Conservation (phyloP, 2,329 filamentous ascomycete species). For the Trichoderma koningiopsis region DNA sequence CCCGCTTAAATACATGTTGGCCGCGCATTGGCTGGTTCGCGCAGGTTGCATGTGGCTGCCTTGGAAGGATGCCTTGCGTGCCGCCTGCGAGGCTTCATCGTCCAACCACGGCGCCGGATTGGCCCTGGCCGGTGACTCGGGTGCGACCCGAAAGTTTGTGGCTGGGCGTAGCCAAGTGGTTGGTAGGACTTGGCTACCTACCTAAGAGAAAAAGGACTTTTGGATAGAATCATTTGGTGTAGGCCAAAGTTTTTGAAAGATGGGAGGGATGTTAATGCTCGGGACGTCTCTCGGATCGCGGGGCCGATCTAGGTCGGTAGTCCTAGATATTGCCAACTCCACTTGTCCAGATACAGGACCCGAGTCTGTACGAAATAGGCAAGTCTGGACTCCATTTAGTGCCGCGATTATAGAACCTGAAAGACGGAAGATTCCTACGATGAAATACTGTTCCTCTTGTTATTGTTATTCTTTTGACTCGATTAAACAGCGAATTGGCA, state of each 20-base stretch:
- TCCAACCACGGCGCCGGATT: conserved; percentile 21
- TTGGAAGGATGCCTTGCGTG: conserved; percentile 18
- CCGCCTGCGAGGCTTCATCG: conserved; percentile 9
- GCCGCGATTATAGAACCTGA: not conserved
- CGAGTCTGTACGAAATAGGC: too few relatives aligned
- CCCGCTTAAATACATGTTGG: not conserved
- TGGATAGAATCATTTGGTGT: too few relatives aligned
- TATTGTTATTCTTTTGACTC: too few relatives aligned
- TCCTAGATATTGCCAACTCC: not conserved
- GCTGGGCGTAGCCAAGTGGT: too few relatives aligned
- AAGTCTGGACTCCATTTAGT: not conserved
- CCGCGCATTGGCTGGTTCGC: not conserved
- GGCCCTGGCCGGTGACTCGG: conserved; percentile 19
- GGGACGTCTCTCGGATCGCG: not conserved
- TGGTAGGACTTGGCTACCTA: too few relatives aligned
- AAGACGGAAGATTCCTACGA: not conserved
- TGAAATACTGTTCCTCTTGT: too few relatives aligned
- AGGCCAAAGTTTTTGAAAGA: not conserved
- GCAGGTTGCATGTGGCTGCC: not conserved
- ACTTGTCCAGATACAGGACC: not conserved
- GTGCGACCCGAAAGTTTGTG: not conserved
- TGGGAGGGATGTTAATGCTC: not conserved
- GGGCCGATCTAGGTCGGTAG: not conserved
- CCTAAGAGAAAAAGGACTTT: too few relatives aligned
- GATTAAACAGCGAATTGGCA: too few relatives aligned